phyloP scores from a whole-genome alignment of 768 basidiomycete species.

The Naganishia friedmannii region DNA sequence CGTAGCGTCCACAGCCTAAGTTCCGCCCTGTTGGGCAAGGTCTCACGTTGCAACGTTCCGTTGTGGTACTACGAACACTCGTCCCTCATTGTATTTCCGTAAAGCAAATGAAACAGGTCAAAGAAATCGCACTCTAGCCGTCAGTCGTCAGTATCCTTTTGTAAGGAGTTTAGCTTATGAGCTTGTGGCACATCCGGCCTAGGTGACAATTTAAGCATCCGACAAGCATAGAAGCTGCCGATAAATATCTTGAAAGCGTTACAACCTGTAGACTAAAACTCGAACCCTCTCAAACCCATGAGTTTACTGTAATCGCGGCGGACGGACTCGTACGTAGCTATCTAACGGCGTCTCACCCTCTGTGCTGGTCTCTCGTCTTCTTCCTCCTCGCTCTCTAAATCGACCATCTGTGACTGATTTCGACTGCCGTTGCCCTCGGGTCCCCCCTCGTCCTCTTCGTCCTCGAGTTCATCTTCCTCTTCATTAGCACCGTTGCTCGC shows the following conservation, averaged over 20 bases:
- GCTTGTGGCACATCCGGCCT: neutral
- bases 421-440: neutral
- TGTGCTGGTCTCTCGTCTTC: conserved; percentile 11
- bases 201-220: no score
- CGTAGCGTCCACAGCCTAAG: neutral
- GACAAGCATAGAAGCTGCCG: no score
- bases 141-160: neutral
- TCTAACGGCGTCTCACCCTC: conserved; percentile 4
- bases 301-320: no score
- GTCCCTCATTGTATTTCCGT: conserved; percentile 12
- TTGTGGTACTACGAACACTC: neutral
- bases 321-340: no score
- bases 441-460: conserved; percentile 19
- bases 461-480: conserved; percentile 32
- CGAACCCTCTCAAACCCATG: no score
- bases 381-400: conserved; percentile 15
- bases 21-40: neutral
- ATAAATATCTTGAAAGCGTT: no score
- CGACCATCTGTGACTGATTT: conserved; percentile 3
- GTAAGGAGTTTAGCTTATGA: neutral
- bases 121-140: neutral
- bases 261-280: no score
- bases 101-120: conserved; percentile 19
- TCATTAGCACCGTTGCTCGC: conserved; percentile 27
- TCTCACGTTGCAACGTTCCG: no score